Conservation (phyloP, 163 green algal genomes). For the Chlamydomonas reinhardtii region DNA sequence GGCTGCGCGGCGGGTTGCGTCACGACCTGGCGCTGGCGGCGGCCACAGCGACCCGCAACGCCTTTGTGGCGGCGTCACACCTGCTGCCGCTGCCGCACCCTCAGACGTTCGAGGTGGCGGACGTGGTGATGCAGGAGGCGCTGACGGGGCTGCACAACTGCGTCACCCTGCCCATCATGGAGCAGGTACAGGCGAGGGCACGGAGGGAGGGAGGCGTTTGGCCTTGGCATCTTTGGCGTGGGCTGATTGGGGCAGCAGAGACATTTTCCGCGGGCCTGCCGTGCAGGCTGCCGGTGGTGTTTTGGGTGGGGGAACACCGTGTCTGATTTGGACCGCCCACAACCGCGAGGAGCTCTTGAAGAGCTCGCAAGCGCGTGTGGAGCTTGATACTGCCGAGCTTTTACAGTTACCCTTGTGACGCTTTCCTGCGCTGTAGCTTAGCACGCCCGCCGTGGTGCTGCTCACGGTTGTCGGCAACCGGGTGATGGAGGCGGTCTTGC, state of each 20-base stretch:
- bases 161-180: conserved; percentile 27
- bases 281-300: no score
- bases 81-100: conserved; percentile 16
- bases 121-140: conserved; percentile 27
- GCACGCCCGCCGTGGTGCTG: not conserved
- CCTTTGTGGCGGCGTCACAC: conserved; percentile 5
- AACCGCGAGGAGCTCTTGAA: no score
- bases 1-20: not conserved
- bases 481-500: not conserved
- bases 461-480: not conserved
- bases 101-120: conserved; percentile 34
- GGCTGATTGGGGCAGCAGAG: no score
- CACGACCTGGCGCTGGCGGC: conserved; percentile 16
- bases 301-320: no score
- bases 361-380: no score
- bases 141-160: conserved; percentile 13
- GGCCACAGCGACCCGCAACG: not conserved
- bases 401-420: not conserved
- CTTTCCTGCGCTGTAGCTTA: not conserved
- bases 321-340: no score
- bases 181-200: conserved; percentile 3
- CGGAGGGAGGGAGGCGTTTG: no score
- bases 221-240: no score
- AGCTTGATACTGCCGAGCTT: no score
- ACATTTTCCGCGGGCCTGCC: no score